Percentiles rank a stretch among this genome's conserved stretches.
Evolutionary conservation across 768 basidiomycete genomes (phyloP).

Genomic region (Termitomyces sp.): DNA sequence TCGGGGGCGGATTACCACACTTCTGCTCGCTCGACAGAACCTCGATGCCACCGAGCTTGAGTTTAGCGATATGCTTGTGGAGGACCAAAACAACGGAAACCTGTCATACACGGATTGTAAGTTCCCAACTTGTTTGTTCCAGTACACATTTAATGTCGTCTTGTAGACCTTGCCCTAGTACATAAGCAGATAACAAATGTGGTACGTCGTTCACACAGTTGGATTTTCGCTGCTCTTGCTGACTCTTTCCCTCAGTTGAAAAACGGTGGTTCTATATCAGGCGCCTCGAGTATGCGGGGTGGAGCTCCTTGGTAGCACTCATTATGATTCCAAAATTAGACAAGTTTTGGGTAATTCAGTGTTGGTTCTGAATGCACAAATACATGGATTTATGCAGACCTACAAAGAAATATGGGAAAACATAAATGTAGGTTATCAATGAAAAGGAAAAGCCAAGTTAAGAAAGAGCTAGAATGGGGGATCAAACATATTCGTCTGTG

Average conservation of each 20-base stretch:
- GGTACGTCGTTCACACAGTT: slow-evolving; percentile 25
- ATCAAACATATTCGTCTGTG: too few relatives aligned
- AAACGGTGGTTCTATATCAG: slow-evolving; percentile 33
- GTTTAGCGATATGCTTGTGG: slow-evolving; percentile 94
- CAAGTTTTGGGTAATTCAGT: slow-evolving; percentile 22
- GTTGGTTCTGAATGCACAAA: slow-evolving; percentile 11
- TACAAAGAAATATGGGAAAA: too few relatives aligned
- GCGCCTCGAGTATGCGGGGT: slow-evolving; percentile 27
- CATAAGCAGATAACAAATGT: slow-evolving; percentile 45
- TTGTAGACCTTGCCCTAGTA: slow-evolving; percentile 40
- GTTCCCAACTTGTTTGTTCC: slow-evolving; percentile 18
- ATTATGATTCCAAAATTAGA: not conserved
- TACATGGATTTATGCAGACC: slow-evolving; percentile 17
- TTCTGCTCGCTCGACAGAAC: slow-evolving; percentile 85
- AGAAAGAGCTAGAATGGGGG: too few relatives aligned
- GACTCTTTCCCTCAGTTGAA: slow-evolving; percentile 25
- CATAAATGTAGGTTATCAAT: too few relatives aligned
- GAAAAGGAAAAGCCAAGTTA: too few relatives aligned
- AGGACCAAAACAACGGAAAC: slow-evolving; percentile 95
- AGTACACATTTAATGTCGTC: slow-evolving; percentile 3
- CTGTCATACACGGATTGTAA: slow-evolving; percentile 88
- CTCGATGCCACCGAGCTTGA: slow-evolving; percentile 91
- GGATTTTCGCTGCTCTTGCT: not conserved
- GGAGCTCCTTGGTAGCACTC: slow-evolving; percentile 36
- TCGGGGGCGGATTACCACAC: slow-evolving; percentile 47